Base-by-base conservation (phyloP, 2,329 filamentous ascomycete species). In the Phyllosticta citrichinensis region DNA sequence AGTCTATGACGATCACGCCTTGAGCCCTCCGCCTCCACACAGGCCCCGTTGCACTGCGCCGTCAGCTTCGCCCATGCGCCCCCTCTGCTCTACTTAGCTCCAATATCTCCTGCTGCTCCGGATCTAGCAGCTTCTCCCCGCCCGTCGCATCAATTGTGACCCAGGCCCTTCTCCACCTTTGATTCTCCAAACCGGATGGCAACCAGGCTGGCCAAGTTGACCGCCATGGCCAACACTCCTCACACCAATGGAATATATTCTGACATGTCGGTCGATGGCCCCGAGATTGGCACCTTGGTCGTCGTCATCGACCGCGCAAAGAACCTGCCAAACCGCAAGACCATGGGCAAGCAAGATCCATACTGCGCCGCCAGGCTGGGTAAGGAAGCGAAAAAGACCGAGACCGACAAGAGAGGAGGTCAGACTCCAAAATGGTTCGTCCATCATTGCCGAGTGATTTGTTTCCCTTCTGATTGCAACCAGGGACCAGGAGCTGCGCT, bases 401-500 rank as follows among this genome's bases (percentile, higher is more conserved):
- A 88, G 51, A 97, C 93, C 4, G 94, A 99, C 75, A 86, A 93
- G 68, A 83, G 94, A 70, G 94, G 94, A 65, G 94, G 94, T 52
- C 94, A 99, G 76, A 97, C 94, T 50, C 94, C 94, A 8, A 87
- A 84, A 82, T 99, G 94, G 94, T 97, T 83, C 73, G 85, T 74
- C 54, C 22, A 22, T 22, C 22, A 3, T 22, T 22, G 22, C 22
- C 22, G 3, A 22, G 22, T 30, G n/a, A 11, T 24, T 24, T 35
- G 30, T 19, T 17, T 5, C 50, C 27, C 10, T 19, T 25, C 60
- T 62, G 52, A 63, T 68, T 68, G 56, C 25, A 56, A 65, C 25
- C 70, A 99, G 94, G 94, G 94, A 99, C 74, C 91, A 97, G 75
- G 94, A 99, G 74, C 83, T 99, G 53, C 90, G 94, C 64, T 99